Evolutionary conservation across 345 rosid genomes (phyloP), one percentile per base, ranked within the genome.

Genomic region (Eucalyptus dawsonii): DNA sequence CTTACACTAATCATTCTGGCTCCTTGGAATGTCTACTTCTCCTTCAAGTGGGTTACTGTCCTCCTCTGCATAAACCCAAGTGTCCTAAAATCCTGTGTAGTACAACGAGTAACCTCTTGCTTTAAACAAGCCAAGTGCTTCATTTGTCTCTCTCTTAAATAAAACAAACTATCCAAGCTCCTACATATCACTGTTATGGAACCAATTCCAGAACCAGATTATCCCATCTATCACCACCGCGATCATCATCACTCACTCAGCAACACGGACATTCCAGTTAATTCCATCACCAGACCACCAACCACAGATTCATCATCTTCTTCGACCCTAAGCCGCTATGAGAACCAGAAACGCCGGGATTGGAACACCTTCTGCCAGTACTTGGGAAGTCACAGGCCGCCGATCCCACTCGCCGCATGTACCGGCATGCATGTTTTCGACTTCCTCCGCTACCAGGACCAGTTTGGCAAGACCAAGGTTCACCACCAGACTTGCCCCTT

Each of bases 311-410:
- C 89, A 19, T 9, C 86, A 24, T 67, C 89, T 88, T 88, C 93
- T 65, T 87, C 93, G 14, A 87, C 88, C 86, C 91, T 90, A 29
- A 94, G 95, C 91, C 95, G 97, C 22, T 95, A 95, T 88, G 97
- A 94, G 95, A 95, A 93, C 90, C 97, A 95, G 88, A 95, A 95
- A 90, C 93, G 97, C 40, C 93, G 97, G 88, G 97, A 95, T 93
- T 95, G 97, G 97, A 95, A 95, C 94, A 95, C 96, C 42, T 95
- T 95, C 88, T 95, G 96, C 37, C 96, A 95, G 88, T 95, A 93
- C 92, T 81, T 95, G 88, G 93, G 93, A 58, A 95, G 94, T 89
- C 97, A 95, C 90, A 88, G 96, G 50, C 97, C 97, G 8, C 96
- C 97, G 29, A 94, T 95, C 50, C 89, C 95, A 2, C 90, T 94